Base-by-base conservation (phyloP, 1,139 yeast genomes). In the Eremothecium cymbalariae region DNA sequence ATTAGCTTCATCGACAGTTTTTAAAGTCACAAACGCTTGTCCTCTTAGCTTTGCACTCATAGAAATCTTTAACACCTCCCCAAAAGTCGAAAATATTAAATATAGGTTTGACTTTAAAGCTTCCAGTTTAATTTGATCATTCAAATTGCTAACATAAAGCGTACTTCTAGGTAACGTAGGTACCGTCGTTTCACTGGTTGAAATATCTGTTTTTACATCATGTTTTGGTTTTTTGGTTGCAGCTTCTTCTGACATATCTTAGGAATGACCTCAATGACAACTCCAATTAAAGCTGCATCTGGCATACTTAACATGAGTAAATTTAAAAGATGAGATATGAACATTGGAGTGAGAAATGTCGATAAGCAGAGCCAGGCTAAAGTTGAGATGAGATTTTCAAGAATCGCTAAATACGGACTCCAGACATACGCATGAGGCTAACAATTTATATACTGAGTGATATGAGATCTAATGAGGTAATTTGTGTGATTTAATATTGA, bases 11-110 rank as follows among this genome's bases (percentile, higher is more conserved):
- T 55, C 56, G 2, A 42, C 37, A 14, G 44, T 43, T 20, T 42
- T 40, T 48, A 55, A 43, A 8, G 48, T 46, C 17, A 53, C 36
- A 33, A 53, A 55, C 3, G 59, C 60, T 33, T 53, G 58, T 8
- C 55, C 56, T 25, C 57, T 36, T 19, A 31, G 36, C 28, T 40
- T 47, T 7, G 45, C 38, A 22, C 48, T 46, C 22, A 52, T 38
- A 9, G 41, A 32, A 2, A 55, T 40, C 20, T 51, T 44, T 12
- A 55, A 17, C 9, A 55, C 59, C 33, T 55, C 60, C 7, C 59
- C 60, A 33, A 48, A 53, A n/a, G 45, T 46, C 9, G 57, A 44
- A 24, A 53, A 53, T 11, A 54, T 36, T 22, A 55, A 34, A 31
- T 45, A 55, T n/a, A 55, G 38, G 27, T 49, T 48, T 13, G 41